A percentile compares a stretch with the other conserved stretches of the same genome.
Conservation (phyloP, 2,329 filamentous ascomycete genomes). For the Ustulina deusta region DNA sequence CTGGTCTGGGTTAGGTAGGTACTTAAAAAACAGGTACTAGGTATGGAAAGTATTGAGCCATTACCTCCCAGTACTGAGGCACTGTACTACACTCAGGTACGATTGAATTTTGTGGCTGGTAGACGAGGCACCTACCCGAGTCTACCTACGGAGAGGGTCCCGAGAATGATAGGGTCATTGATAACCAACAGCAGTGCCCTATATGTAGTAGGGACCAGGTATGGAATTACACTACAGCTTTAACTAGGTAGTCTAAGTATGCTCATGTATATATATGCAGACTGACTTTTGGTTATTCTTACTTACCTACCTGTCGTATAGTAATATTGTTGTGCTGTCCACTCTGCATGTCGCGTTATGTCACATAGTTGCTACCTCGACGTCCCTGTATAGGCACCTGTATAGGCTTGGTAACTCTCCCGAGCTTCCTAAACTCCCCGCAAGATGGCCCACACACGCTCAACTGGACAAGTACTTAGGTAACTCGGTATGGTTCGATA, state of each 20-base stretch:
- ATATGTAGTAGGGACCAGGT: no score
- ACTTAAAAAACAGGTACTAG: constrained; percentile 1
- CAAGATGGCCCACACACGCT: constrained; percentile 32
- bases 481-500: constrained; percentile 34
- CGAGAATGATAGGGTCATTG: no score
- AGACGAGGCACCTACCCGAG: no score
- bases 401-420: constrained; percentile 1
- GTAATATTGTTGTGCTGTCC: background rate
- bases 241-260: no score
- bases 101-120: no score
- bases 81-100: no score
- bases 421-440: constrained; percentile 22
- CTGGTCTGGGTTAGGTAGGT: constrained; percentile 38
- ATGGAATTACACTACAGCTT: background rate
- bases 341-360: constrained; percentile 3
- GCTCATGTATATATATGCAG: background rate
- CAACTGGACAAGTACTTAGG: constrained; percentile 26
- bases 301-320: background rate
- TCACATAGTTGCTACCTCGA: no score
- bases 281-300: background rate
- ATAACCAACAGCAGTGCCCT: no score
- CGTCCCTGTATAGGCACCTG: no score
- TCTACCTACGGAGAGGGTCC: no score
- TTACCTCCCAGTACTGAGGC: no score
- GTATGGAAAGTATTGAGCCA: no score